Base-by-base conservation (phyloP, 2,329 filamentous ascomycete species). In the Cryphonectria carpinicola region DNA sequence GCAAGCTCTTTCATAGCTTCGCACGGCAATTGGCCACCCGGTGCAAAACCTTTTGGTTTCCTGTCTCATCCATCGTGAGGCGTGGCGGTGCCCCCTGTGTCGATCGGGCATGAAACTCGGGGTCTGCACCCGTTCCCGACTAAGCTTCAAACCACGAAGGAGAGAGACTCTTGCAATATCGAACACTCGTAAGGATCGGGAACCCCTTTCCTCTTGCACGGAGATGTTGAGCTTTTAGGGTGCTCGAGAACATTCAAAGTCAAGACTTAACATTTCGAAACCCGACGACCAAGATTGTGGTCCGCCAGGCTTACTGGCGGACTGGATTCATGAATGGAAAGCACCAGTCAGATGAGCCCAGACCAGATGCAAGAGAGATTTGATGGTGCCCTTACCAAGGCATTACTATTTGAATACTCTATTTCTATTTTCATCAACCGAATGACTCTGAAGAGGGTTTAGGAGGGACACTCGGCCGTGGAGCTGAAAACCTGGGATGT, bases 41-140 rank as follows among this genome's bases (percentile, higher is more conserved):
- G 17, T 25, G 32, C 3, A 54, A 39, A 56, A 54, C 32, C 37
- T 39, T 54, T 28, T 54, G 46, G 58, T 66, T 66, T 54, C 49
- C 49, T 54, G 46, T 66, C 64, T 66, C 64, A 64, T 32, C 39
- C 61, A 25, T 46, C 39, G 61, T 64, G 61, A 64, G n/a, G 39
- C 61, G 39, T 64, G 61, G 61, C 61, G 39, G 61, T 64, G 61
- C 32, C 39, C 46, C 37, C n/a, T 28, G 32, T 25, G 32, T 46
- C 37, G 22, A 41, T 41, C 61, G n/a, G 19, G 4, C 17, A 37
- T 61, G 58, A 61, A 61, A 61, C 58, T 7, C 58, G 58, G 58
- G 35, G 35, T 35, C 58, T 4, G 14, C 22, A 39, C 35, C 58
- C 19, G 8, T 39, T 22, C 11, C 11, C 19, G 58, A 39, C 22